Evolutionary conservation across 2,329 filamentous ascomycete species (phyloP), one percentile per base, ranked within the genome.

Genomic region (Talaromyces albobiverticillius): DNA sequence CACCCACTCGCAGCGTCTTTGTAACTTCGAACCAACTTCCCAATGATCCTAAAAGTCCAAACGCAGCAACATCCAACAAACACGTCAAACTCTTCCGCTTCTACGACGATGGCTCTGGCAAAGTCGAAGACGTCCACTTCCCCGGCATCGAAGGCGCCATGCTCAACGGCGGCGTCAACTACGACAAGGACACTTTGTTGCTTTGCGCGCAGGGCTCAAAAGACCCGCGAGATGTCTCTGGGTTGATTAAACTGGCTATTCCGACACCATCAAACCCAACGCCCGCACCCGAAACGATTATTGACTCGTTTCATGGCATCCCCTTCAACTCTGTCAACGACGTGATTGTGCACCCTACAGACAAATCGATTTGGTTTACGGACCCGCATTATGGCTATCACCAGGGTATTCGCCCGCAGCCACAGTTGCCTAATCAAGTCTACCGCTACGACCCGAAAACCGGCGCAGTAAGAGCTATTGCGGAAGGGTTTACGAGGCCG

Each of bases 391-490:
- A 66, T 36, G 74, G 75, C 56, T 66, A 61, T 66, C 58, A 69
- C 67, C 51, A 59, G 49, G 13, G 62, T 70, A 18, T 69, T 64
- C 22, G 71, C 53, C 71, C 71, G 0, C 58, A 67, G n/a, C 69
- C 62, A 3, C 67, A 66, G 47, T 61, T 69, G 42, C 63, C 58
- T 16, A 34, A 57, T 20, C 68, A 64, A n/a, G 65, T 61, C 8
- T 79, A 78, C 61, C 70, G 76, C 41, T 79, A 76, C 59, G 64
- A 67, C 20, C 71, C 73, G 1, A 51, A 49, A 2, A 77, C 75
- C 0, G 74, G 74, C 4, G 67, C 66, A 5, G 67, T 77, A 4
- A 61, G 62, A 2, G 69, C 76, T 3, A 68, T 77, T 14, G 75
- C 75, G 2, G 70, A 73, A 56, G 68, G 65, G 11, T 68, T 78